These are phyloP conservation scores for Colletotrichum liaoningense DNA, from an alignment of 2,329 filamentous ascomycete species.

Conservation along the genomic window DNA sequence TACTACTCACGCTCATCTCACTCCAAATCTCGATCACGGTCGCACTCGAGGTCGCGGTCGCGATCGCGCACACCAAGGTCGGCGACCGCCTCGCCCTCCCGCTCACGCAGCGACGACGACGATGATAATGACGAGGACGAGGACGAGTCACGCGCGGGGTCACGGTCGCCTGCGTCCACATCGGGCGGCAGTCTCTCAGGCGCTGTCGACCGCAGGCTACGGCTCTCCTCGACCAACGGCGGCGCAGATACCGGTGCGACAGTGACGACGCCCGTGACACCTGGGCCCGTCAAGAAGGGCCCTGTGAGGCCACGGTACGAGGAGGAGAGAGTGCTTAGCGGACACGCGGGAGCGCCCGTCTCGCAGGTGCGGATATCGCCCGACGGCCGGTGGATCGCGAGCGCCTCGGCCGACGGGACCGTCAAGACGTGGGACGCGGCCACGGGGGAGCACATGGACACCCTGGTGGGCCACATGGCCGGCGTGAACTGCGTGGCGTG, in stretches of 20 bases:
- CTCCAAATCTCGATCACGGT: conserved; percentile 39
- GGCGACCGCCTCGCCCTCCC: conserved; percentile 37
- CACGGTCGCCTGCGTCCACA: conserved; percentile 43
- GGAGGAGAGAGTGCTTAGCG: conserved; percentile 71
- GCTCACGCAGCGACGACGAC: conserved; percentile 42
- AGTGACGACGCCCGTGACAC: conserved; percentile 31
- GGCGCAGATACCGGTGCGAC: conserved; percentile 40
- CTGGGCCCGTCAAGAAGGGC: conserved; percentile 37
- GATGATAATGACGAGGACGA: background rate
- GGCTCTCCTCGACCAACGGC: conserved; percentile 40
- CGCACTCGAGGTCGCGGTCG: conserved; percentile 38
- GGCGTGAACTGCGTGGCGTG: conserved; percentile 95
- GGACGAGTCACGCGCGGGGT: conserved; percentile 44
- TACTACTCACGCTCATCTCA: conserved; percentile 37
- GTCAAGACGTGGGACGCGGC: conserved; percentile 90
- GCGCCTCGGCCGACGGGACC: conserved; percentile 88
- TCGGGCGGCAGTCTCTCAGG: conserved; percentile 41
- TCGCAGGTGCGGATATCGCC: conserved; percentile 92
- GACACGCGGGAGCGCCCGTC: conserved; percentile 79
- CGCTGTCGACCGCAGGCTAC: conserved; percentile 32
- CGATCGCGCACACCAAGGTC: conserved; percentile 39
- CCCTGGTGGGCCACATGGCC: conserved; percentile 91
- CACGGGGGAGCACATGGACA: conserved; percentile 85
- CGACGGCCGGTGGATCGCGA: conserved; percentile 89
- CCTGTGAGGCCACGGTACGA: conserved; percentile 27